Evolutionary conservation across 1,139 yeast species (phyloP), one percentile per base, ranked within the genome.

Genomic region (Wickerhamomyces sp.): DNA sequence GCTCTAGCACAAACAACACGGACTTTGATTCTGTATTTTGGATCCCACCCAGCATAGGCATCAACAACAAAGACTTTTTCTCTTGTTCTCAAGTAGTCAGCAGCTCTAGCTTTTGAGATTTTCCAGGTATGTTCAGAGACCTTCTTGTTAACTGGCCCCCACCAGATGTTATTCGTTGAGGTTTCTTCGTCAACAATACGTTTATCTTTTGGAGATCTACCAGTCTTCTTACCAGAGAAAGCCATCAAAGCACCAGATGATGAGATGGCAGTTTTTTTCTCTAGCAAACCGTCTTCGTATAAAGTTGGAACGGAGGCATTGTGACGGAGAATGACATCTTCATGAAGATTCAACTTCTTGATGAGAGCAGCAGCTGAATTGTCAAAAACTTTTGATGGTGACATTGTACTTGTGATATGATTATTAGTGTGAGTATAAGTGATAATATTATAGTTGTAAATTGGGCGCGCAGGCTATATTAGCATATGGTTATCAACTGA

Each of bases 21-120:
- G 52, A 93, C 95, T 76, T 91, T 91, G 69, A 93, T 82, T 74
- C 98, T 82, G 82, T 93, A 93, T 67, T 89, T 84, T 65, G 98
- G 97, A 69, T 93, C 99, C 98, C 98, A 93, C 57, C 99, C 99
- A 47, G 98, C 99, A 66, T 69, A 93, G 36, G 98, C 98, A 66
- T 93, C 99, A 57, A 93, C 91, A 54, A 93, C 94, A 69, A 87
- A 93, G 63, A 93, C 83, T 69, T 90, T 87, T 64, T 87, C 93
- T 72, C 96, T 85, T 51, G 98, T 93, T 78, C 96, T 87, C 67
- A 93, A 80, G 75, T 90, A 93, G 70, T 93, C 99, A 60, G 91
- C 80, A 47, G 99, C 98, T 73, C 99, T 87, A 59, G 94, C 94
- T 68, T 96, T 85, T 67, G 94, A 88, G 61, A 93, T 91, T 63